Conservation (phyloP, 495 filamentous ascomycete genomes). For the Xylaria palmicola region DNA sequence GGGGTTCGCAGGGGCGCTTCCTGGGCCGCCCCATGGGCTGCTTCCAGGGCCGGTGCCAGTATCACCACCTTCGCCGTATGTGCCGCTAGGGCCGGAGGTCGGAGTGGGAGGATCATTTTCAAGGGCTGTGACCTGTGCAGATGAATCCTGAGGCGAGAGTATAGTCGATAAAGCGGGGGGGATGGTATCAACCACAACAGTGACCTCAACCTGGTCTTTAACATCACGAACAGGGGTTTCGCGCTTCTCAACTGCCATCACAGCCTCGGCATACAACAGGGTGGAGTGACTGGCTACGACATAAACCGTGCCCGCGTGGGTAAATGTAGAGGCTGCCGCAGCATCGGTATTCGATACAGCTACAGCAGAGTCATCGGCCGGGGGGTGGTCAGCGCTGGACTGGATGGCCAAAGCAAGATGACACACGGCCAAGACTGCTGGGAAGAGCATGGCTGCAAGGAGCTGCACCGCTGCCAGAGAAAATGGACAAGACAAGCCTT, state of each 20-base stretch:
- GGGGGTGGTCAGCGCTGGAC: not conserved
- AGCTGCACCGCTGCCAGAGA: not conserved
- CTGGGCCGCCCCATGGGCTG: not conserved
- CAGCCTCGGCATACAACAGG: not conserved
- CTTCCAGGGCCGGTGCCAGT: not conserved
- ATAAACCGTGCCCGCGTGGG: conserved; percentile 5
- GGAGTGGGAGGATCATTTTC: not conserved
- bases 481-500: not conserved
- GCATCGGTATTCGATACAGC: not conserved
- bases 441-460: conserved; percentile 9
- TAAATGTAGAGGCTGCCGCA: not conserved
- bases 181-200: conserved; percentile 9
- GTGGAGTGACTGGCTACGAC: not conserved
- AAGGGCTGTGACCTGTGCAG: not conserved
- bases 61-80: conserved; percentile 2
- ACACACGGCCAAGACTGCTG: conserved; percentile 24
- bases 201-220: not conserved
- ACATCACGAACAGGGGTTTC: not conserved
- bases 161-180: conserved; percentile 9
- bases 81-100: not conserved
- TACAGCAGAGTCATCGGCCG: not conserved
- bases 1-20: not conserved
- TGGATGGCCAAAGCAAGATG: conserved; percentile 4
- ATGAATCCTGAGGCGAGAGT: conserved; percentile 1
- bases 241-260: conserved; percentile 6